Base-by-base conservation (phyloP, 164 flowering plant species). In the Vitis cinerea region DNA sequence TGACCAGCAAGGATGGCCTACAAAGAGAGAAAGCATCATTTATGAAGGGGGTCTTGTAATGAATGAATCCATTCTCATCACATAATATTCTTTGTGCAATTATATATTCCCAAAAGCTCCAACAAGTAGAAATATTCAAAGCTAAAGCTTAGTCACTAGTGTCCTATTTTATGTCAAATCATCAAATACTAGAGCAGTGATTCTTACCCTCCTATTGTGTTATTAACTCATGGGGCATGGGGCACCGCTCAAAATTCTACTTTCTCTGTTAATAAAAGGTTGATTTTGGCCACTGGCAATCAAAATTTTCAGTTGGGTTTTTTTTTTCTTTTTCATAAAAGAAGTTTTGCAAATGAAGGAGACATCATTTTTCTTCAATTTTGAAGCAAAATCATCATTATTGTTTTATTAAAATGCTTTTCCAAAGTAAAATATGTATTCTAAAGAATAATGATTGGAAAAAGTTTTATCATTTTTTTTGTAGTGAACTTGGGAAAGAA, bases 121-220 rank as follows among this genome's bases (percentile, higher is more conserved):
- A 51, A 50, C 37, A 56, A 55, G 30, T 10, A 7, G 44, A 61
- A 16, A 62, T 57, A 31, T 71, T 63, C 64, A 67, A 67, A 59
- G 67, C 37, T 55, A 67, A 51, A 59, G 67, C 59, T 67, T 59
- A 47, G 19, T 60, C 58, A 59, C 64, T 72, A 15, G 6, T 13
- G 15, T 15, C 17, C 12, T 37, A 9, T 16, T 62, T 51, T 23
- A 7, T 9, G 55, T n/a, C 31, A n/a, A 13, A 17, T 63, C 68
- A 29, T 44, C 44, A 63, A 44, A 3, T 17, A 63, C 30, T 9
- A 17, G 3, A 10, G 47, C 37, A 50, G 48, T 19, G 67, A 44
- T 54, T 10, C 47, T 15, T 67, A 17, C n/a, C 9, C 29, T 57
- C 29, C 11, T 17, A 16, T 23, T 3, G 1, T 11, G 61, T 16